phyloP scores from a whole-genome alignment of 495 filamentous ascomycete species.

The Lindgomyces ingoldianus region DNA sequence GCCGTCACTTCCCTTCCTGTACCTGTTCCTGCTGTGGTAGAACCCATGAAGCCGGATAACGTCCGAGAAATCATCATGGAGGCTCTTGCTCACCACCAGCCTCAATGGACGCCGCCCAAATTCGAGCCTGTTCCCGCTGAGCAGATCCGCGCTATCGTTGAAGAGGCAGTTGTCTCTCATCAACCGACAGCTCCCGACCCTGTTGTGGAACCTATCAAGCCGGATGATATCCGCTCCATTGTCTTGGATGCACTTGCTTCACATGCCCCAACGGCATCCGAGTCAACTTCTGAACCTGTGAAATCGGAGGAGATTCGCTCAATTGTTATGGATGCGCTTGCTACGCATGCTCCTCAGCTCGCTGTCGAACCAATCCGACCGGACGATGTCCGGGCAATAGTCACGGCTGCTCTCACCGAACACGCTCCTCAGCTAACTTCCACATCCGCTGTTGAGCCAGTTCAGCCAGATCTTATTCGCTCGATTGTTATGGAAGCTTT shows the following conservation, averaged over 20 bases:
- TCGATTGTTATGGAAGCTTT: constrained; percentile 15
- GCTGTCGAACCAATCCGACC: constrained; percentile 44
- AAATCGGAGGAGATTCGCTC: constrained; percentile 79
- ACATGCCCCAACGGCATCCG: constrained; percentile 55
- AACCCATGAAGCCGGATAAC: constrained; percentile 26
- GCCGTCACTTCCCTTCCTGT: constrained; percentile 21
- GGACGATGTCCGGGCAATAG: constrained; percentile 74
- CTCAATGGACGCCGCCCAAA: constrained; percentile 28
- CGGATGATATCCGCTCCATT: constrained; percentile 24
- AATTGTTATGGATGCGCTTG: constrained; percentile 69
- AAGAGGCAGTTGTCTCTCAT: constrained; percentile 71
- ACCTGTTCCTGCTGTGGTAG: constrained; percentile 20
- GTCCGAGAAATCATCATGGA: constrained; percentile 29
- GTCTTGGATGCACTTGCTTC: constrained; percentile 10
- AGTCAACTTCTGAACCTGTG: constrained; percentile 5
- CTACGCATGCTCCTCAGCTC: constrained; percentile 10
- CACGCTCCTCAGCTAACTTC: constrained; percentile 48
- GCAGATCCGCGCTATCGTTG: constrained; percentile 72
- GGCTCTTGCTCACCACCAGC: constrained; percentile 59
- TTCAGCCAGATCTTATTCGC: constrained; percentile 20
- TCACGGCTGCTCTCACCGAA: constrained; percentile 70
- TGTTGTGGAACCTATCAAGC: constrained; percentile 15
- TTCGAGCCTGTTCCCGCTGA: constrained; percentile 54
- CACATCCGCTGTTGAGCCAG: constrained; percentile 13
- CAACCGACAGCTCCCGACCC: constrained; percentile 41